These are phyloP conservation scores for Malassezia pachydermatis DNA, from an alignment of 1,284 basidiomycete species.

Conservation along the genomic window DNA sequence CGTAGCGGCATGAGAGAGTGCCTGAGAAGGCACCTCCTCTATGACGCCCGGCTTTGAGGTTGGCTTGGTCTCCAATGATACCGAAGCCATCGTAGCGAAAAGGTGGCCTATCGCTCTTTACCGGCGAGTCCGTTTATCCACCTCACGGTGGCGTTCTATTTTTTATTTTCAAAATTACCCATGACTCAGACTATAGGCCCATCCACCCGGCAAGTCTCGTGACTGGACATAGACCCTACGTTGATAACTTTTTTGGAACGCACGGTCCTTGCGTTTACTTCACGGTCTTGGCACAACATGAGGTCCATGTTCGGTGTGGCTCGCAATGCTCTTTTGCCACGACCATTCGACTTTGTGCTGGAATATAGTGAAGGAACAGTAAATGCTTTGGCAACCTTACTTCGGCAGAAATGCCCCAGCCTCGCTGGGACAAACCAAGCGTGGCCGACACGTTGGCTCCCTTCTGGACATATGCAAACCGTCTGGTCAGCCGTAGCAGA, in stretches of 20 bases:
- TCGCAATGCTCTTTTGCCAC: constrained; percentile 6
- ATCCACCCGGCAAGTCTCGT: neutral
- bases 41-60: too few relatives aligned
- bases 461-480: constrained; percentile 42
- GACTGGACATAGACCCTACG: neutral
- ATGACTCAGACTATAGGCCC: neutral
- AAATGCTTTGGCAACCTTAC: constrained; percentile 3
- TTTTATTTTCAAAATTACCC: neutral
- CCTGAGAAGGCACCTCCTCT: neutral
- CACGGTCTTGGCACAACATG: neutral
- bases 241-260: too few relatives aligned
- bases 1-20: neutral
- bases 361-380: neutral
- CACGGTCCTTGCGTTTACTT: neutral
- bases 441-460: constrained; percentile 27
- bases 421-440: constrained; percentile 16
- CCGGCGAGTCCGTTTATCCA: too few relatives aligned
- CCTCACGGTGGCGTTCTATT: neutral
- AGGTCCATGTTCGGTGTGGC: neutral
- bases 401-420: constrained; percentile 5
- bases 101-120: too few relatives aligned
- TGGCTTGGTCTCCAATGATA: too few relatives aligned
- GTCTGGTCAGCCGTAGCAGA: constrained; percentile 35
- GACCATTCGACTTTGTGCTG: constrained; percentile 3
- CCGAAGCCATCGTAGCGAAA: too few relatives aligned